Conservation (phyloP, 306 rosid species). For the apple (Malus domestica) region DNA sequence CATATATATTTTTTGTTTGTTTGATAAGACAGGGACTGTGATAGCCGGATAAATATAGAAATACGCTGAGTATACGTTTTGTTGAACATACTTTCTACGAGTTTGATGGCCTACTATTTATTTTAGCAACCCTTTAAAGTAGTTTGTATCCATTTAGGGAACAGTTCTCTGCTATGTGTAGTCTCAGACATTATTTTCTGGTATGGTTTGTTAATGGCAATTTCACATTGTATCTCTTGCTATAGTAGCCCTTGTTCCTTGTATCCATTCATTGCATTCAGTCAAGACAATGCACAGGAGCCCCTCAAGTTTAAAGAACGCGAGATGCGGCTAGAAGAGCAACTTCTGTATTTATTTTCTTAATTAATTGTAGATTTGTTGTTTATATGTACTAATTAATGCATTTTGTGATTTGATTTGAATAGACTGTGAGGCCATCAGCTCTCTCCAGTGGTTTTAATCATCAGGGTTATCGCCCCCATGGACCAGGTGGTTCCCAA, state of each 20-base stretch:
- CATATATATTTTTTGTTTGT: not conserved
- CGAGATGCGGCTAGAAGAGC: slow-evolving; percentile 15
- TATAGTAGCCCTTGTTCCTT: not conserved
- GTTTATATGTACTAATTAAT: slow-evolving; percentile 27
- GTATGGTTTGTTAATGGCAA: not conserved
- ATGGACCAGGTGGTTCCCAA: slow-evolving; percentile 75
- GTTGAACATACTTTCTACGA: not conserved
- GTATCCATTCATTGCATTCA: not conserved
- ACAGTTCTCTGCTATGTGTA: slow-evolving; percentile 1
- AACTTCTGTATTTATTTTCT: slow-evolving; percentile 6
- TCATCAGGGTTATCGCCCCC: slow-evolving; percentile 76
- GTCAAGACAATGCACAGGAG: slow-evolving; percentile 1
- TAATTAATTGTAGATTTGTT: not conserved
- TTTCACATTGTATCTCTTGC: not conserved
- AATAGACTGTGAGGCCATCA: slow-evolving; percentile 79
- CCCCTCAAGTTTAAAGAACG: not conserved
- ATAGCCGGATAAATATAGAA: not conserved
- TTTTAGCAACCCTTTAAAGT: not conserved
- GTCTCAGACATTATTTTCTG: not conserved
- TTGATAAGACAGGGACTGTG: not conserved
- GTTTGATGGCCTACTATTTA: not conserved
- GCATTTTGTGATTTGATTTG: slow-evolving; percentile 20
- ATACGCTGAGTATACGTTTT: not conserved
- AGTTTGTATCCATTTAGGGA: not conserved
- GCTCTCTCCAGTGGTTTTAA: slow-evolving; percentile 51